Percentiles rank a stretch among this genome's conserved stretches.
These are phyloP conservation scores for Beauveria asiatica DNA, from an alignment of 2,329 filamentous ascomycete species.

Conservation along the genomic window DNA sequence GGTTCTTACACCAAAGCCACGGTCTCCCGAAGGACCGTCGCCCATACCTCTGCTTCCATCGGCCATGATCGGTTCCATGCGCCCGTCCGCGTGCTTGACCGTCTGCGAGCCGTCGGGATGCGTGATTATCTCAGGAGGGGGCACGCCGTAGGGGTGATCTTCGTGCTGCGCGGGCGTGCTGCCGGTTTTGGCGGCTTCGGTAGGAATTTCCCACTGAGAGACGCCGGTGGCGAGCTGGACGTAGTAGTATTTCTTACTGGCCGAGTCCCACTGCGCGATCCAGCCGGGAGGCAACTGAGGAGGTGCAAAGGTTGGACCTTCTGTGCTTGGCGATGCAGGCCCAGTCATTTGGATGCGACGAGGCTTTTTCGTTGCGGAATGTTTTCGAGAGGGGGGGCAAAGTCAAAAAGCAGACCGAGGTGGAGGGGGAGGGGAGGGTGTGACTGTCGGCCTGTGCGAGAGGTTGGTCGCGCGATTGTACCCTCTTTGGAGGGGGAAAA, in stretches of 20 bases:
- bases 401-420: neutral
- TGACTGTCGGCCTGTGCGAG: conserved; percentile 18
- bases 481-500: conserved; percentile 1
- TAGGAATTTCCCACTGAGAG: conserved; percentile 68
- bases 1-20: conserved; percentile 55
- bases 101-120: conserved; percentile 56
- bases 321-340: conserved; percentile 48
- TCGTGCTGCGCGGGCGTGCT: conserved; percentile 46
- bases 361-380: conserved; percentile 10
- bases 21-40: conserved; percentile 47
- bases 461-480: conserved; percentile 13
- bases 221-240: conserved; percentile 64
- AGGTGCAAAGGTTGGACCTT: conserved; percentile 51
- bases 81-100: conserved; percentile 50
- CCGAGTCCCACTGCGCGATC: conserved; percentile 62
- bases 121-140: conserved; percentile 49
- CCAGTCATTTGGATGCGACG: conserved; percentile 42
- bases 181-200: conserved; percentile 52
- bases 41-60: conserved; percentile 41
- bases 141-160: conserved; percentile 56
- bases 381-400: conserved; percentile 10
- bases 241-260: conserved; percentile 59
- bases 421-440: conserved; percentile 11
- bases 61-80: conserved; percentile 50
- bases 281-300: conserved; percentile 55